These are phyloP conservation scores for Macrophomina pseudophaseolina DNA, from an alignment of 2,329 filamentous ascomycete species.

Conservation along the genomic window DNA sequence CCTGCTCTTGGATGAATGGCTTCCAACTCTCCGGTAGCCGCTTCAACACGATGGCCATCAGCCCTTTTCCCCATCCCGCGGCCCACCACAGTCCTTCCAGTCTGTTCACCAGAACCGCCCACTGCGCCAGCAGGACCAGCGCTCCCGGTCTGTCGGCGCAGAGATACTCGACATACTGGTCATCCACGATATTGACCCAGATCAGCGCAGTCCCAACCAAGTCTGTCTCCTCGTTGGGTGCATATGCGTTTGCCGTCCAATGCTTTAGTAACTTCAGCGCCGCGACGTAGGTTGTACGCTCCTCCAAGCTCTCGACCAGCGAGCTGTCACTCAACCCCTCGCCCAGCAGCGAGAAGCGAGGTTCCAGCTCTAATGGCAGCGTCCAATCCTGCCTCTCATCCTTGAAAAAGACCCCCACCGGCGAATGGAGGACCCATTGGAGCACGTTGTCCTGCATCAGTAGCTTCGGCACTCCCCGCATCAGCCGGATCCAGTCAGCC, in stretches of 20 bases:
- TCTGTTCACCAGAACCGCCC: neutral
- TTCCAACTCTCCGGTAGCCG: neutral
- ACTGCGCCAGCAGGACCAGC: constrained; percentile 10
- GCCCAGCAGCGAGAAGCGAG: constrained; percentile 4
- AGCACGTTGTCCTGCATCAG: constrained; percentile 10
- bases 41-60: neutral
- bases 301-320: neutral
- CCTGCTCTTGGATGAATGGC: constrained; percentile 2
- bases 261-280: constrained; percentile 12
- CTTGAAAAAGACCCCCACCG: constrained; percentile 1
- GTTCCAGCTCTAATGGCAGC: neutral
- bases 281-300: neutral
- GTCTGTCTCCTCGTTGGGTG: neutral
- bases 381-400: neutral
- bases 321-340: neutral
- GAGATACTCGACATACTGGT: constrained; percentile 9
- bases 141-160: constrained; percentile 1
- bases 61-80: constrained; percentile 9
- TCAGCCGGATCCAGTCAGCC: constrained; percentile 1
- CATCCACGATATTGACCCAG: constrained; percentile 5
- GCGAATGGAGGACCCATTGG: constrained; percentile 5
- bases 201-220: neutral
- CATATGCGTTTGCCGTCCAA: neutral
- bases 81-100: constrained; percentile 15
- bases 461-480: constrained; percentile 15